Conservation (phyloP, 2,329 filamentous ascomycete species). For the Leptodontidium sp. region DNA sequence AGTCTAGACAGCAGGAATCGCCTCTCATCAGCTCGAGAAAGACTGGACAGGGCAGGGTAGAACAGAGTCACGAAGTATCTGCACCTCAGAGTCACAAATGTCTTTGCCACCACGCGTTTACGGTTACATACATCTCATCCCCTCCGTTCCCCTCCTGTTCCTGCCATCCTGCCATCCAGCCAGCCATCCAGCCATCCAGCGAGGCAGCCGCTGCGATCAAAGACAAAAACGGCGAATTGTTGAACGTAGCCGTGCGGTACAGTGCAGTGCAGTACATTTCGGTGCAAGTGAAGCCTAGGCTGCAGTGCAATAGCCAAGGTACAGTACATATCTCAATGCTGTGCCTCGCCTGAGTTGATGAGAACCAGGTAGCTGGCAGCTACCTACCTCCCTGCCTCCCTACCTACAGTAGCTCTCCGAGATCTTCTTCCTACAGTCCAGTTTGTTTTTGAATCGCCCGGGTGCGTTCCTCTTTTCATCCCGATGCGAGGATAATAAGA, state of each 20-base stretch:
- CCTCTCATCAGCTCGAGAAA: background rate
- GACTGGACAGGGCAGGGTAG: background rate
- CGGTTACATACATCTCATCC: slow-evolving; percentile 1
- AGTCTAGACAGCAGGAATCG: slow-evolving; percentile 7
- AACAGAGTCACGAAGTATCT: background rate
- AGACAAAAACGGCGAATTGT: slow-evolving; percentile 19
- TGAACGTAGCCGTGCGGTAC: background rate
- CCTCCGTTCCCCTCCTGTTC: background rate
- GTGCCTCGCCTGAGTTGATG: slow-evolving; percentile 14
- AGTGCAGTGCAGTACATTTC: background rate
- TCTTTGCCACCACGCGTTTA: slow-evolving; percentile 11
- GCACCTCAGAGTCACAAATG: background rate
- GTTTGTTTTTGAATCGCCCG: slow-evolving; percentile 7
- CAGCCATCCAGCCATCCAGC: background rate
- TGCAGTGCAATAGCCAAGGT: slow-evolving; percentile 9
- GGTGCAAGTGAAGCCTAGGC: slow-evolving; percentile 6
- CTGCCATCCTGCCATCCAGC: background rate
- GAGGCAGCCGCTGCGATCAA: background rate
- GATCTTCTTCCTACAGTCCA: slow-evolving; percentile 12
- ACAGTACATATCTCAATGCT: slow-evolving; percentile 20
- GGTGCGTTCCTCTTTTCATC: background rate
- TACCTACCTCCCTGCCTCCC: too few species aligned
- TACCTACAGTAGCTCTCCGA: background rate
- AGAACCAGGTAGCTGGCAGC: slow-evolving; percentile 28
- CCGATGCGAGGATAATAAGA: background rate